A percentile compares a stretch with the other conserved stretches of the same genome.
Evolutionary conservation across 108 stramenopile genomes (phyloP).

Genomic region (Skeletonema potamos): DNA sequence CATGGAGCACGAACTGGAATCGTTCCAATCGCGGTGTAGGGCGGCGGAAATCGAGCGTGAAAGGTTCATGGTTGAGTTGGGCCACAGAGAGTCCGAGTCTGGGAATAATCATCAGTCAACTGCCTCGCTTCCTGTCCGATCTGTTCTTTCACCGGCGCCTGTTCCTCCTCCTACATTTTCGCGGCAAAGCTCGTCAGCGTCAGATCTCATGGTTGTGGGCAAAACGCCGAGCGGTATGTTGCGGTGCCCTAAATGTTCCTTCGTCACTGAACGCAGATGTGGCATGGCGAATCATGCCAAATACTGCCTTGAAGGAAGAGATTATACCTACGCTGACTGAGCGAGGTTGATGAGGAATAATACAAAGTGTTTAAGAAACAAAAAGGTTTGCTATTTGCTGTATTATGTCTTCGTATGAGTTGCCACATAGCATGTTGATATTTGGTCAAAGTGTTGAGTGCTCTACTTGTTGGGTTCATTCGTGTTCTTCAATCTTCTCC

Average conservation of each 20-base stretch:
- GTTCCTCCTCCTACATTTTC: background rate
- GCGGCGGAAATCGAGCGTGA: slow-evolving; percentile 1
- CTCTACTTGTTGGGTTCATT: background rate
- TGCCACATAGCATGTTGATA: background rate
- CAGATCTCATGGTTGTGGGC: background rate
- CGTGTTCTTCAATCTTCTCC: background rate
- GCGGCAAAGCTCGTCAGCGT: background rate
- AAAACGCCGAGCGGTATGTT: background rate
- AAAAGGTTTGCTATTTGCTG: background rate
- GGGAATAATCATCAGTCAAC: background rate
- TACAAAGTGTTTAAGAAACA: background rate
- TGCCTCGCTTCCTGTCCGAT: background rate
- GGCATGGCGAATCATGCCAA: background rate
- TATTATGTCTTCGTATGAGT: background rate
- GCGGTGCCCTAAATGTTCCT: background rate
- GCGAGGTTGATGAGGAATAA: background rate
- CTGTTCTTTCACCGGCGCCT: background rate
- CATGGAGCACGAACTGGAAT: slow-evolving; percentile 13
- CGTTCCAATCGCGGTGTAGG: background rate
- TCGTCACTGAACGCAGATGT: background rate
- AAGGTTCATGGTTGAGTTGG: slow-evolving; percentile 8
- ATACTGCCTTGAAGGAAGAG: background rate
- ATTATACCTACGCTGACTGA: background rate
- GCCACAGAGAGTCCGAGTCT: background rate
- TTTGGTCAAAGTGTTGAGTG: background rate